phyloP scores from a whole-genome alignment of 495 filamentous ascomycete species.

The Podospora pseudopauciseta region DNA sequence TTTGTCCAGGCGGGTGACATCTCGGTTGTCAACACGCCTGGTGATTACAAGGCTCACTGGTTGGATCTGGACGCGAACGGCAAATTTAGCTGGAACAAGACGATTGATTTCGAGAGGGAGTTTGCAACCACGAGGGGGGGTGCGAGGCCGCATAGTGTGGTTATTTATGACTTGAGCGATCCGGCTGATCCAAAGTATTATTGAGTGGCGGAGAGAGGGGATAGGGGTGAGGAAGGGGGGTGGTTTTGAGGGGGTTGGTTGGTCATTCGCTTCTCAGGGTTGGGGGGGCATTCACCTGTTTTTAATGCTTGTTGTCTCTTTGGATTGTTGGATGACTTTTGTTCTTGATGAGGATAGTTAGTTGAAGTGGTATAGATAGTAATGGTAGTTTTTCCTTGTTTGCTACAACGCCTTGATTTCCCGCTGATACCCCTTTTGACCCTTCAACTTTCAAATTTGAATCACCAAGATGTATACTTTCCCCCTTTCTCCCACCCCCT shows the following conservation, averaged over 20 bases:
- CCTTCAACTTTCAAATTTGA: background rate
- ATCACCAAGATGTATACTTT: background rate
- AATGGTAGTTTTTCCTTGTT: background rate
- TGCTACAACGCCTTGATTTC: background rate
- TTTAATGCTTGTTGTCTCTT: background rate
- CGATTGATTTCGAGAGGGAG: constrained; percentile 53
- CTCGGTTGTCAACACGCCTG: constrained; percentile 59
- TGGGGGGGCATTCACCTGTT: background rate
- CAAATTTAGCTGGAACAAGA: constrained; percentile 53
- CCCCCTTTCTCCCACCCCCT: background rate
- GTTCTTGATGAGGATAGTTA: no score
- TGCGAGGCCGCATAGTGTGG: constrained; percentile 56
- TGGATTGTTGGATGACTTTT: background rate
- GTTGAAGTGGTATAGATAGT: background rate
- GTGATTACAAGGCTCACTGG: constrained; percentile 60
- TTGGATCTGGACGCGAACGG: constrained; percentile 57
- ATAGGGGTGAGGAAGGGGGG: background rate
- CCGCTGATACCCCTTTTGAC: background rate
- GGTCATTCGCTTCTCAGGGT: background rate
- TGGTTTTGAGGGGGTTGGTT: background rate
- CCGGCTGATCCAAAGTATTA: constrained; percentile 41
- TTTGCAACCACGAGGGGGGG: constrained; percentile 52
- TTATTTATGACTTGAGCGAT: constrained; percentile 59
- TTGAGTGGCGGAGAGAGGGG: constrained; percentile 13
- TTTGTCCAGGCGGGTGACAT: constrained; percentile 62